Evolutionary conservation across 2,329 filamentous ascomycete species (phyloP), one percentile per base, ranked within the genome.

Genomic region (Gnomoniopsis smithogilvyi): DNA sequence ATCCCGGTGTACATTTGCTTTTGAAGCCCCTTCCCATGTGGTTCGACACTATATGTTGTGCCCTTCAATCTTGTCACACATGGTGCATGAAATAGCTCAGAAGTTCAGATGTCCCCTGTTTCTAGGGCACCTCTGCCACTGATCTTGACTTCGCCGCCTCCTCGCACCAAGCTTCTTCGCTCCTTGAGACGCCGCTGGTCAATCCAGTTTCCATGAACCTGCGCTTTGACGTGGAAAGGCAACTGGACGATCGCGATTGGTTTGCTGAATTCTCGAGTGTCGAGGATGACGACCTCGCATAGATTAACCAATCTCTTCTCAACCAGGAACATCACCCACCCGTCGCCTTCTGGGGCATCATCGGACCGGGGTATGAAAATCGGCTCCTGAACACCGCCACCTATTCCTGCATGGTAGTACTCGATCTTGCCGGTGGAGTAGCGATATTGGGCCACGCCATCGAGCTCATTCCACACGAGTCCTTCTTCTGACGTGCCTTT

Each of bases 381-480:
- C 0, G 76, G 76, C 48, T 79, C 77, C 63, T 78, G 75, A 19
- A 77, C 71, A 7, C 72, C 69, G n/a, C 69, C 69, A 11, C 68
- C 72, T 26, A 34, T 33, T 3, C 61, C 52, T 1, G 56, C 43
- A 68, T 71, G 1, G 71, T 73, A 21, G 68, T 72, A 62, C 67
- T 74, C 52, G 3, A 51, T 58, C 46, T 58, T 33, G 2, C 41
- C 54, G 0, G 33, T 60, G 11, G 58, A 52, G 12, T 59, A 58
- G 11, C 51, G n/a, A 14, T 62, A 46, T 55, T 62, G 56, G 1
- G 52, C 56, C 4, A 64, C 55, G 2, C 56, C 56, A 14, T 65
- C 57, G 14, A 66, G 22, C 3, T 56, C 63, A 0, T 48, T 33
- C 41, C 50, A 48, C 15, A 55, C 47, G 1, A 54, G 55, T 12